phyloP scores from a whole-genome alignment of 352 stramenopile species.

The Aphanomyces stellatus region DNA sequence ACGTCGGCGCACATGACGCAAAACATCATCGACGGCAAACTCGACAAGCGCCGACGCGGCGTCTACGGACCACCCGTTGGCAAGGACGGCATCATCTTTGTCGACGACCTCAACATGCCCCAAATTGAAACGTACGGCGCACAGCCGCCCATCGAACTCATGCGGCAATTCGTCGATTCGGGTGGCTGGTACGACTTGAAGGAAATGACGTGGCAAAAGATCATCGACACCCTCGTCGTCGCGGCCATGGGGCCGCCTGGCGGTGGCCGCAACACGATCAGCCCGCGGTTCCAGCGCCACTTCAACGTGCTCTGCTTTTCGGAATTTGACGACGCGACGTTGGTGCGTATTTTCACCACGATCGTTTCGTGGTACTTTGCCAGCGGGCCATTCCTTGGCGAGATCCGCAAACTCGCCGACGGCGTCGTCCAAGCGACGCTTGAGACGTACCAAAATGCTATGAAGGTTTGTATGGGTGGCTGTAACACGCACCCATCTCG shows the following conservation, averaged over 20 bases:
- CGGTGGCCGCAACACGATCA: constrained; percentile 86
- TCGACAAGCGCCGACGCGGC: constrained; percentile 89
- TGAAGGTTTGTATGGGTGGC: constrained; percentile 41
- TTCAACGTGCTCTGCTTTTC: constrained; percentile 93
- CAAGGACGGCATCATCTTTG: constrained; percentile 78
- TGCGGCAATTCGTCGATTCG: constrained; percentile 86
- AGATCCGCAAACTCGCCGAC: constrained; percentile 66
- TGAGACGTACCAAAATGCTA: constrained; percentile 84
- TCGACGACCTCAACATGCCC: constrained; percentile 96
- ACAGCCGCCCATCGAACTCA: constrained; percentile 88
- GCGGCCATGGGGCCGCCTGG: constrained; percentile 88
- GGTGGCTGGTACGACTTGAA: constrained; percentile 92
- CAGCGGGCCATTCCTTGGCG: constrained; percentile 44
- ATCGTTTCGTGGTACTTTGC: constrained; percentile 86
- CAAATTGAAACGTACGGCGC: constrained; percentile 90
- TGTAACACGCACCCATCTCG: too few relatives aligned
- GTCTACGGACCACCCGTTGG: constrained; percentile 86
- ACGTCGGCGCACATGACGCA: constrained; percentile 93
- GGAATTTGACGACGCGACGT: constrained; percentile 89
- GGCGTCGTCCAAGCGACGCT: constrained; percentile 84
- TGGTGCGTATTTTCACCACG: constrained; percentile 89
- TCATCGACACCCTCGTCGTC: constrained; percentile 87
- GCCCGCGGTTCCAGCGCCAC: constrained; percentile 84
- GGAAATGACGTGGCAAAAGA: constrained; percentile 87
- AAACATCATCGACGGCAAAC: constrained; percentile 93